phyloP scores from a whole-genome alignment of 2,329 filamentous ascomycete species.

The Trichoderma semiorbis region DNA sequence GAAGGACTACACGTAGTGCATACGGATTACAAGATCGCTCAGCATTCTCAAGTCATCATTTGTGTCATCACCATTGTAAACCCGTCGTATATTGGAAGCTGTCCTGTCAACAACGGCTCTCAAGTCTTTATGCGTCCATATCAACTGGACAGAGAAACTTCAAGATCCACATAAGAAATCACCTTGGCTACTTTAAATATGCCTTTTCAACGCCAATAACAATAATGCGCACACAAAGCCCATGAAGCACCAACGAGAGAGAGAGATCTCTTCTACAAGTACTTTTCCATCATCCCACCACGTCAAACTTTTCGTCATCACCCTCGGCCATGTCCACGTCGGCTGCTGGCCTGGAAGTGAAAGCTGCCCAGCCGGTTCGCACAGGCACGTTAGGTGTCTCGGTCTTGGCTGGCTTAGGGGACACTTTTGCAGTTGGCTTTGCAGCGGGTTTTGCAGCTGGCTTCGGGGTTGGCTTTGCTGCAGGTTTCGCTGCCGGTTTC shows the following conservation, averaged over 20 bases:
- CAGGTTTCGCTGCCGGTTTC: not conserved
- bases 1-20: too few species aligned
- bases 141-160: not conserved
- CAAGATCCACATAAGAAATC: not conserved
- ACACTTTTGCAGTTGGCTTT: not conserved
- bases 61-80: not conserved
- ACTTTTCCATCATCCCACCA: constrained; percentile 23
- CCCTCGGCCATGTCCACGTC: constrained; percentile 33
- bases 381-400: constrained; percentile 21
- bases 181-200: not conserved
- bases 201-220: not conserved
- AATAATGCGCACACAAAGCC: not conserved
- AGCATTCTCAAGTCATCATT: not conserved
- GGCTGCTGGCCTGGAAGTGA: constrained; percentile 25
- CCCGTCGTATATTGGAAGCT: not conserved
- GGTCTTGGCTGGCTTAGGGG: constrained; percentile 6
- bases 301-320: constrained; percentile 32
- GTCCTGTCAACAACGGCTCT: not conserved
- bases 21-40: not conserved
- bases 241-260: not conserved
- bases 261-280: not conserved
- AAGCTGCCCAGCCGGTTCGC: constrained; percentile 33
- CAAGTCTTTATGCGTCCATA: not conserved
- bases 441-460: not conserved
- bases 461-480: not conserved